Conservation (phyloP, 345 rosid species). For the Trapa incisa region DNA sequence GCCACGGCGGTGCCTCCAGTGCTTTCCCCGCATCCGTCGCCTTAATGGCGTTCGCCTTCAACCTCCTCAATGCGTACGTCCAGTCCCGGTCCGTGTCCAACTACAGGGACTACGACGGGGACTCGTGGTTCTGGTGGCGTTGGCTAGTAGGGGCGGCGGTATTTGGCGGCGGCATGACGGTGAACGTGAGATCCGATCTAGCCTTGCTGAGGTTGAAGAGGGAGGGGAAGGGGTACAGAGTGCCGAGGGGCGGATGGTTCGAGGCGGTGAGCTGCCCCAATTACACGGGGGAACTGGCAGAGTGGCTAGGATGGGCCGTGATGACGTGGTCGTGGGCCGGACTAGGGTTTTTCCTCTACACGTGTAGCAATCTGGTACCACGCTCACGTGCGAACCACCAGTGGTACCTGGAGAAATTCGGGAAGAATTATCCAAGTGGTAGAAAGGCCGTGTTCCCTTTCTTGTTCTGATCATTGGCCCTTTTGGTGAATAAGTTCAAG, state of each 20-base stretch:
- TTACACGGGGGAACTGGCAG: constrained; percentile 67
- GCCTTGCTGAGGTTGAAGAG: constrained; percentile 52
- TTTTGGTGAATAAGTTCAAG: too few relatives aligned
- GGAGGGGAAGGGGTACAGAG: constrained; percentile 53
- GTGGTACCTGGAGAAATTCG: constrained; percentile 71
- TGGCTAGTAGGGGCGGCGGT: constrained; percentile 36
- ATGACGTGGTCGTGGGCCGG: constrained; percentile 91
- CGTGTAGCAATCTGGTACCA: constrained; percentile 70
- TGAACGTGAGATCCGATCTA: constrained; percentile 56
- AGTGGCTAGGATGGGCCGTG: constrained; percentile 85
- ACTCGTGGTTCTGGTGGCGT: constrained; percentile 44
- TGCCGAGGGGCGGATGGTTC: constrained; percentile 76
- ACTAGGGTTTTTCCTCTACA: constrained; percentile 54
- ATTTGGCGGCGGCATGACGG: constrained; percentile 52
- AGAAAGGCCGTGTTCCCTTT: constrained; percentile 77
- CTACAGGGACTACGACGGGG: constrained; percentile 41
- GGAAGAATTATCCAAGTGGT: constrained; percentile 52
- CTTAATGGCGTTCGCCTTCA: constrained; percentile 48
- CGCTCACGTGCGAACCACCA: constrained; percentile 54
- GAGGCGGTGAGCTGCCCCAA: constrained; percentile 83
- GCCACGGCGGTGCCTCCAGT: constrained; percentile 13
- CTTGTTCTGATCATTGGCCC: constrained; percentile 21
- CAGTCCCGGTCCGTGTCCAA: constrained; percentile 84
- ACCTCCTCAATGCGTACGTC: constrained; percentile 54
- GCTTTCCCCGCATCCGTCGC: constrained; percentile 48